These are phyloP conservation scores for Trametes coccinea DNA, from an alignment of 768 basidiomycete genomes.

Conservation along the genomic window DNA sequence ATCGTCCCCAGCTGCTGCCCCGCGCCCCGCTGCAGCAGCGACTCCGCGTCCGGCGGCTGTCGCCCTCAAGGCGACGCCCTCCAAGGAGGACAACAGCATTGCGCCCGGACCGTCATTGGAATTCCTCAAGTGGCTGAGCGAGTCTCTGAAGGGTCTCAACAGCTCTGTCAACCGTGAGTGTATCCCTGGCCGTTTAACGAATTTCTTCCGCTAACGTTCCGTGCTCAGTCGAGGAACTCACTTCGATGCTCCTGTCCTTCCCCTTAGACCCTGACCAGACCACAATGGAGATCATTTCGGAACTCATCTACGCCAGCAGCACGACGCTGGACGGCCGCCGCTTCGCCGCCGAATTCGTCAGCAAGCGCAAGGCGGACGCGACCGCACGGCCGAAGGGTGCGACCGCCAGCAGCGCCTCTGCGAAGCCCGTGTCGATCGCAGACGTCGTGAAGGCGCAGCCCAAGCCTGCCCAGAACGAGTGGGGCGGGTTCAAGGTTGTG, in stretches of 20 bases:
- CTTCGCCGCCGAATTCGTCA: slow-evolving; percentile 91
- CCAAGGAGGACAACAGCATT: slow-evolving; percentile 62
- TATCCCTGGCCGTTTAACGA: slow-evolving; percentile 21
- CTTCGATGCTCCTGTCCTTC: slow-evolving; percentile 93
- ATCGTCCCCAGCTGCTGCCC: slow-evolving; percentile 26
- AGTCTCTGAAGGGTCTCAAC: slow-evolving; percentile 79
- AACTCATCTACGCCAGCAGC: slow-evolving; percentile 92
- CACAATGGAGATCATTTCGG: slow-evolving; percentile 90
- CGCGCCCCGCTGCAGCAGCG: slow-evolving; percentile 36
- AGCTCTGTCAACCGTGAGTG: slow-evolving; percentile 64
- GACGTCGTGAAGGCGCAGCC: slow-evolving; percentile 91
- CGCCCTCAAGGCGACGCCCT: slow-evolving; percentile 26
- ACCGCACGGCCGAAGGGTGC: slow-evolving; percentile 49
- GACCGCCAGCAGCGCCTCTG: slow-evolving; percentile 32
- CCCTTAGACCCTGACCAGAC: slow-evolving; percentile 84
- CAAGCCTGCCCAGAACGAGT: slow-evolving; percentile 66
- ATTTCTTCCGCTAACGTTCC: neutral
- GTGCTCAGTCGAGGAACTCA: slow-evolving; percentile 86
- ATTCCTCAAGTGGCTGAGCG: slow-evolving; percentile 89
- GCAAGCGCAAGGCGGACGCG: slow-evolving; percentile 83
- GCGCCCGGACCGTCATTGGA: slow-evolving; percentile 73
- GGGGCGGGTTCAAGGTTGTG: slow-evolving; percentile 90
- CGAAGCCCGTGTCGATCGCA: slow-evolving; percentile 72
- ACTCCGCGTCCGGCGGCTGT: slow-evolving; percentile 37
- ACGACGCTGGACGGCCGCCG: slow-evolving; percentile 93